These are phyloP conservation scores for Candida neerlandica DNA, from an alignment of 1,139 yeast species.

Conservation along the genomic window DNA sequence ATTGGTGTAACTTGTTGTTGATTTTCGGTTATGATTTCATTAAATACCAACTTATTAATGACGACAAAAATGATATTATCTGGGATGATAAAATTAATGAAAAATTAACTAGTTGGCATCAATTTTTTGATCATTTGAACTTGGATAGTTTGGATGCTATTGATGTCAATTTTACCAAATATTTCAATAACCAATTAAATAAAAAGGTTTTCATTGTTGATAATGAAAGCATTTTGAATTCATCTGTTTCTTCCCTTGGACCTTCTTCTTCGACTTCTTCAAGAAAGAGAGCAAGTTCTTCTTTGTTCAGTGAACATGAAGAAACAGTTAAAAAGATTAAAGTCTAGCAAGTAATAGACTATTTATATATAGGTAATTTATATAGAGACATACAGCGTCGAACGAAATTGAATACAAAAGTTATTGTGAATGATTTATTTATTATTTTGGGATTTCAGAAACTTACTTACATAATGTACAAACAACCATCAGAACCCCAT, in stretches of 20 bases:
- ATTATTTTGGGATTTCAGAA: not conserved
- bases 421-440: not conserved
- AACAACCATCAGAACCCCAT: constrained; percentile 76
- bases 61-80: constrained; percentile 25
- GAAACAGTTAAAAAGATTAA: constrained; percentile 9
- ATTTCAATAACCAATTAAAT: constrained; percentile 38
- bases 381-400: constrained; percentile 1
- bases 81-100: constrained; percentile 30
- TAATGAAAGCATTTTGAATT: constrained; percentile 5
- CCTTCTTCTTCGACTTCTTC: not conserved
- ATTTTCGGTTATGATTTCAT: constrained; percentile 51
- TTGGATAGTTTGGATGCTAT: constrained; percentile 22
- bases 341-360: constrained; percentile 14
- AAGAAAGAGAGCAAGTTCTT: constrained; percentile 15
- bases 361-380: constrained; percentile 7
- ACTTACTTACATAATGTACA: constrained; percentile 44
- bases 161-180: constrained; percentile 32
- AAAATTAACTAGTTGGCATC: constrained; percentile 36
- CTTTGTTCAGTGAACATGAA: constrained; percentile 14
- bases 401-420: not conserved
- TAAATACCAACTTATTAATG: constrained; percentile 25
- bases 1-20: constrained; percentile 53
- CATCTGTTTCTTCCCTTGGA: not conserved
- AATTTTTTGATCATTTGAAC: constrained; percentile 28
- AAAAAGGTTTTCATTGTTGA: constrained; percentile 30